Base-by-base conservation (phyloP, 225 moss, liverwort and hornwort species). In the Lunularia cruciata region DNA sequence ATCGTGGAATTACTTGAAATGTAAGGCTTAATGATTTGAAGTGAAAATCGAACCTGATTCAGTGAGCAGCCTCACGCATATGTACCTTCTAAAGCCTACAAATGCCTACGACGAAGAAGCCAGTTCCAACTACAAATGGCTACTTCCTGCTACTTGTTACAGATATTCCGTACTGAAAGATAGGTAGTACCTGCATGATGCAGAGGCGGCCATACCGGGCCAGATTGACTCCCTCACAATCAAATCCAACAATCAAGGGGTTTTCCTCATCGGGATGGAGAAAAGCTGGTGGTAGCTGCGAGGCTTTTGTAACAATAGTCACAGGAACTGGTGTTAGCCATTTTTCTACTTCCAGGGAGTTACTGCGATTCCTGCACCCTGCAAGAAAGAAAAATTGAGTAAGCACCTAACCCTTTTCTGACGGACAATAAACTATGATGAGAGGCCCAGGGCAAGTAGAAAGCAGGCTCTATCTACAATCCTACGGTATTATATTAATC, bases 181-280 rank as follows among this genome's bases (percentile, higher is more conserved):
- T 23, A 39, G 22, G 26, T 75, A 76, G 53, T 83, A 88, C 91
- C 83, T 92, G 88, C 89, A 92, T 92, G 61, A 88, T 78, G 65
- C 92, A 92, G 49, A 92, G 86, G 71, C 86, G 85, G 68, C 92
- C 92, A 83, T 83, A 36, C 33, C 92, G 85, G 60, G 86, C 83
- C 57, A 92, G 73, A 61, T 88, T 86, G 36, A 89, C 88, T 16
- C 92, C 92, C 81, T 90, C 92, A 78, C 86, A 92, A 64, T 89
- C 88, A 56, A 88, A 92, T 28, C 92, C 89, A 57, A 92, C 67
- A 61, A 78, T 81, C 46, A 89, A 59, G n/a, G 76, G 72, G 19
- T 73, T 81, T 48, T 78, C 62, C 30, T 74, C 75, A 75, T 82
- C 74, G 33, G 88, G 92, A 45, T 82, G 57, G 34, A 89, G 73